Evolutionary conservation across 192 early-diverging fungal species (phyloP).

Genomic region (Backusella macrospora): DNA sequence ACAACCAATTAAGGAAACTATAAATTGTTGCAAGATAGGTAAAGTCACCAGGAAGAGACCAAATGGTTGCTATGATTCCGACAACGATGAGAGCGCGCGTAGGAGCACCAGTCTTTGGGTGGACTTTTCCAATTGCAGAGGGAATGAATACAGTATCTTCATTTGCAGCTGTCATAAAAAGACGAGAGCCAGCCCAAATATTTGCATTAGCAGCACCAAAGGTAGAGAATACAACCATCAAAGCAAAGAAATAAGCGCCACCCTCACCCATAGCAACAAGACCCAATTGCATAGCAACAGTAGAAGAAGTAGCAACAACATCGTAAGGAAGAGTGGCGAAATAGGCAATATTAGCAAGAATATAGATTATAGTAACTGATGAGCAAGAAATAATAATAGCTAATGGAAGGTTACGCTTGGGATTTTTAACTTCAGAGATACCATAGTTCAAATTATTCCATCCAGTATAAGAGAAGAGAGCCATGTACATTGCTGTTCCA

Average conservation of each 20-base stretch:
- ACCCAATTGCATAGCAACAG: slow-evolving; percentile 68
- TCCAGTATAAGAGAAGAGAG: slow-evolving; percentile 61
- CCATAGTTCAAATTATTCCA: slow-evolving; percentile 78
- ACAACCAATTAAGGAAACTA: slow-evolving; percentile 70
- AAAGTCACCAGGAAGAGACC: slow-evolving; percentile 61
- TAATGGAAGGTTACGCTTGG: slow-evolving; percentile 71
- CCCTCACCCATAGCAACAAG: slow-evolving; percentile 62
- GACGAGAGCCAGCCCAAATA: slow-evolving; percentile 69
- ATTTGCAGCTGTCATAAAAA: slow-evolving; percentile 59
- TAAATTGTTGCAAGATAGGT: slow-evolving; percentile 72
- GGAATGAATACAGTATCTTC: slow-evolving; percentile 63
- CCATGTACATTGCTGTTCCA: slow-evolving; percentile 70
- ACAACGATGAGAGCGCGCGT: slow-evolving; percentile 64
- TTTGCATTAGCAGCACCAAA: slow-evolving; percentile 77
- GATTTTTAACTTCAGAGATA: slow-evolving; percentile 79
- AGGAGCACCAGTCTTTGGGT: slow-evolving; percentile 57
- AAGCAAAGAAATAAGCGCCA: slow-evolving; percentile 65
- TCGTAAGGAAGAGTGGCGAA: slow-evolving; percentile 73
- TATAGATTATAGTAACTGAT: slow-evolving; percentile 69
- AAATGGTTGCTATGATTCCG: slow-evolving; percentile 54
- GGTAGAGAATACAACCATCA: slow-evolving; percentile 69
- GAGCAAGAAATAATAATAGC: slow-evolving; percentile 71
- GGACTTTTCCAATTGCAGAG: slow-evolving; percentile 58
- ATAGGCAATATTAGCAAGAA: slow-evolving; percentile 80
- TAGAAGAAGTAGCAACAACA: slow-evolving; percentile 59